Conservation (phyloP, 495 filamentous ascomycete genomes). For the Rostrohypoxylon terebratum region DNA sequence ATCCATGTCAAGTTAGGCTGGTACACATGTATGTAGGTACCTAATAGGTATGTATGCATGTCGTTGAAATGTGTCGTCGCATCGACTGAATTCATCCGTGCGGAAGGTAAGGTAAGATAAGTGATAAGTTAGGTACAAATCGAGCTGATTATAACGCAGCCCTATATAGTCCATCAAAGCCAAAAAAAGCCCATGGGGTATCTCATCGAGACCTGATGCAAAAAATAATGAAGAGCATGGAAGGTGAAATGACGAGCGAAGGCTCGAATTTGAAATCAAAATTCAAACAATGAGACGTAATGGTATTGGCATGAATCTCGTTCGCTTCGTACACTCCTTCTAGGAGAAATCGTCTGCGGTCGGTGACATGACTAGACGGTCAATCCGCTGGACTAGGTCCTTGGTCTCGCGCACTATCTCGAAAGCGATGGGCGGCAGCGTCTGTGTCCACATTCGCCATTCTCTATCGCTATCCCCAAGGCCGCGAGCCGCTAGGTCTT, state of each 20-base stretch:
- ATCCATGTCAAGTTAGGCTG: slow-evolving; percentile 26
- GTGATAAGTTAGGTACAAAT: slow-evolving; percentile 24
- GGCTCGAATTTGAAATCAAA: slow-evolving; percentile 4
- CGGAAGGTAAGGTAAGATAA: slow-evolving; percentile 3
- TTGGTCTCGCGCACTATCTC: slow-evolving; percentile 87
- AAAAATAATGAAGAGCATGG: slow-evolving; percentile 3
- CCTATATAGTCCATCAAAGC: slow-evolving; percentile 23
- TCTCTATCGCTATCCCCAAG: slow-evolving; percentile 59
- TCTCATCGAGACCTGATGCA: slow-evolving; percentile 37
- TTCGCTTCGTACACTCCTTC: slow-evolving; percentile 34
- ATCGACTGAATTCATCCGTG: slow-evolving; percentile 6
- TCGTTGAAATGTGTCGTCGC: slow-evolving; percentile 15
- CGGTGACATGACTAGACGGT: slow-evolving; percentile 53
- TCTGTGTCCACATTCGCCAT: slow-evolving; percentile 75
- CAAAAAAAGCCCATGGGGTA: slow-evolving; percentile 39
- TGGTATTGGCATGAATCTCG: slow-evolving; percentile 31
- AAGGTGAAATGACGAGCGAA: background rate
- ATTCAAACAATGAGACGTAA: slow-evolving; percentile 15
- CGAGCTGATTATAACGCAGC: slow-evolving; percentile 17
- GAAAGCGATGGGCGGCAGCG: slow-evolving; percentile 84
- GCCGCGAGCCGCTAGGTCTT: slow-evolving; percentile 62
- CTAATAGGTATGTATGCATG: slow-evolving; percentile 20
- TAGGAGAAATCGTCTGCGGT: slow-evolving; percentile 59
- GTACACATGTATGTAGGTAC: slow-evolving; percentile 23
- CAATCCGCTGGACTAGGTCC: slow-evolving; percentile 68